Conservation (phyloP, 148 eudicot species). For the Pouteria glomerata region DNA sequence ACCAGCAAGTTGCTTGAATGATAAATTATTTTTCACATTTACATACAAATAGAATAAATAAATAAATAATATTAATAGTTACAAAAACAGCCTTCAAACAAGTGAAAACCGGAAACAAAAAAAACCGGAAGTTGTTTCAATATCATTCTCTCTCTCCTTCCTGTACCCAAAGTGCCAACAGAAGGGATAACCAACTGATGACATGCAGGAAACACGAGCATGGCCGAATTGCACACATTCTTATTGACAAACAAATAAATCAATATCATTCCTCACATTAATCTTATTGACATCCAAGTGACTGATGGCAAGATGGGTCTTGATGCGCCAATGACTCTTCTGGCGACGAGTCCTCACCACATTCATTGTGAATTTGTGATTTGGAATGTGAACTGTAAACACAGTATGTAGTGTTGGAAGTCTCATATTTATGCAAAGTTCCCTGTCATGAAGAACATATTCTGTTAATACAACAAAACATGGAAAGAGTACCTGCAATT, state of each 20-base stretch:
- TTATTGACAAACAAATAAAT: not conserved
- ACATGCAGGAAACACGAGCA: constrained; percentile 9
- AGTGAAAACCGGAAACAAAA: too few relatives aligned
- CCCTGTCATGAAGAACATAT: constrained; percentile 49
- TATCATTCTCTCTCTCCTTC: too few relatives aligned
- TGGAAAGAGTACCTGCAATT: not conserved
- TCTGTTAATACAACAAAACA: not conserved
- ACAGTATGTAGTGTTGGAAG: constrained; percentile 71
- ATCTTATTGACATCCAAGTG: constrained; percentile 75
- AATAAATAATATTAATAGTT: too few relatives aligned
- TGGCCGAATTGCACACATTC: not conserved
- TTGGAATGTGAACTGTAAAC: constrained; percentile 80
- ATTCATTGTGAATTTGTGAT: constrained; percentile 72
- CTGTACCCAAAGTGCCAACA: constrained; percentile 24
- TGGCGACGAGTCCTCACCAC: constrained; percentile 81
- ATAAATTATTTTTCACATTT: too few relatives aligned
- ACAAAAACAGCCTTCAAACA: too few relatives aligned
- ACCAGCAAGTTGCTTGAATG: too few relatives aligned
- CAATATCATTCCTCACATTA: constrained; percentile 41
- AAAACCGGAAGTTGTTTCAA: too few relatives aligned
- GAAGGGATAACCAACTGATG: not conserved
- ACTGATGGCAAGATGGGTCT: constrained; percentile 73
- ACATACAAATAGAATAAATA: too few relatives aligned
- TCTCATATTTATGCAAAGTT: constrained; percentile 34
- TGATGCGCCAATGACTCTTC: constrained; percentile 90